Evolutionary conservation across 2,329 filamentous ascomycete species (phyloP), one percentile per base, ranked within the genome.

Genomic region (Alternaria tenuissima): DNA sequence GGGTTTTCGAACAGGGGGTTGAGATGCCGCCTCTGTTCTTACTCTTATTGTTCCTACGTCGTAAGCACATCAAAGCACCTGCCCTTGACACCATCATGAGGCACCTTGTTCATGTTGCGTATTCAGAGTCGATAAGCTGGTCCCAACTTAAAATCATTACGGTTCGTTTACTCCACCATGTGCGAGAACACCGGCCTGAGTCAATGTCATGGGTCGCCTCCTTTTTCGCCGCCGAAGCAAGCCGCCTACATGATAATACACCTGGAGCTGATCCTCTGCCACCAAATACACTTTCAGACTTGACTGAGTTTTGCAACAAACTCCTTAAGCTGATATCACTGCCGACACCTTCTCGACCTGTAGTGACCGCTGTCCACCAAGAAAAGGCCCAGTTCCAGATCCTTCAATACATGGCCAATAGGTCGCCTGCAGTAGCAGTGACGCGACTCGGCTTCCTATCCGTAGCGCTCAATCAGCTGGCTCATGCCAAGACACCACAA

Each of bases 341-440:
- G 9, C 82, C 85, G 3, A 77, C 82, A 6, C 77, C 74, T n/a
- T 62, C 78, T 3, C 70, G 80, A n/a, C 85, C 87, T 1, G 84
- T 86, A 57, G 76, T 81, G 38, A 81, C 81, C 14, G 77, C 79
- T 24, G 68, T 72, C 5, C 69, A 82, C 41, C 87, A 88, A 67
- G 83, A 89, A 66, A 81, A 80, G 56, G 86, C 87, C 5, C 84
- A 89, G 57, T 85, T 89, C 57, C 78, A 82, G 39, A 75, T 89
- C 5, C 76, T 89, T 12, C 78, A 81, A 55, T 82, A 82, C 62
- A 89, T 90, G 87, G 82, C 84, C 26, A 77, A 79, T 20, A 81
- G 83, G 48, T 70, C 81, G 22, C 87, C 86, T 8, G 79, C 85
- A 6, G 73, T 89, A 49, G 79, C 81, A 3, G 81, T 89, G n/a